A percentile compares a stretch with the other conserved stretches of the same genome.
phyloP scores from a whole-genome alignment of 345 rosid genomes.

The Noccaea bulbosa region DNA sequence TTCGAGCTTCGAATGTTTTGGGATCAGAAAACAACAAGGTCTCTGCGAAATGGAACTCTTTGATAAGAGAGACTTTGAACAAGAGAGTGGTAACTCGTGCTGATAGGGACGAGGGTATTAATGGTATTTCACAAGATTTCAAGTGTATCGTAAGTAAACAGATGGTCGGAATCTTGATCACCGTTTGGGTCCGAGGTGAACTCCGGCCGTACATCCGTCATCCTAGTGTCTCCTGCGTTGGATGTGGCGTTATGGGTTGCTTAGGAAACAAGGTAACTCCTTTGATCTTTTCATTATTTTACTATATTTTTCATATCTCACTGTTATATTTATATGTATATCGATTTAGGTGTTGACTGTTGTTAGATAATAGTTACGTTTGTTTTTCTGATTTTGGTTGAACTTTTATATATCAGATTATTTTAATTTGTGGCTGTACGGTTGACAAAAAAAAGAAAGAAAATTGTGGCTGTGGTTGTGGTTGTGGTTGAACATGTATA shows the following conservation, averaged over 20 bases:
- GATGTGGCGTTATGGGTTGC: conserved; percentile 85
- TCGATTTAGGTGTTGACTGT: conserved; percentile 37
- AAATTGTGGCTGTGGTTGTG: too few relatives aligned
- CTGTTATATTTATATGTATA: conserved; percentile 14
- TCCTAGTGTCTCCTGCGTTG: conserved; percentile 74
- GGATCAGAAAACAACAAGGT: conserved; percentile 61
- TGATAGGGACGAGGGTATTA: conserved; percentile 20
- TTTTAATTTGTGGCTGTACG: conserved; percentile 24
- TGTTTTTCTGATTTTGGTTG: background rate
- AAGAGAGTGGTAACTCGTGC: conserved; percentile 29
- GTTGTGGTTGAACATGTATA: conserved; percentile 10
- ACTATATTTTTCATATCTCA: conserved; percentile 1
- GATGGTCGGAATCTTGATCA: conserved; percentile 78
- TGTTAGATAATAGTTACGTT: conserved; percentile 16
- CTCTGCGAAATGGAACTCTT: conserved; percentile 66
- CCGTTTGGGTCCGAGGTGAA: conserved; percentile 69
- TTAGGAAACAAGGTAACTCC: conserved; percentile 72
- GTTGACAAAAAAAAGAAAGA: too few relatives aligned
- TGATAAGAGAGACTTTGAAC: conserved; percentile 65
- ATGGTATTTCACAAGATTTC: conserved; percentile 45
- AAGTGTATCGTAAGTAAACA: conserved; percentile 71
- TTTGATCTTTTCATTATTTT: background rate
- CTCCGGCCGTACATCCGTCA: conserved; percentile 55
- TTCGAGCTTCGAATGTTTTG: conserved; percentile 61
- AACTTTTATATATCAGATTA: background rate